These are phyloP conservation scores for Didymella lethalis DNA, from an alignment of 2,329 filamentous ascomycete genomes.

Conservation along the genomic window DNA sequence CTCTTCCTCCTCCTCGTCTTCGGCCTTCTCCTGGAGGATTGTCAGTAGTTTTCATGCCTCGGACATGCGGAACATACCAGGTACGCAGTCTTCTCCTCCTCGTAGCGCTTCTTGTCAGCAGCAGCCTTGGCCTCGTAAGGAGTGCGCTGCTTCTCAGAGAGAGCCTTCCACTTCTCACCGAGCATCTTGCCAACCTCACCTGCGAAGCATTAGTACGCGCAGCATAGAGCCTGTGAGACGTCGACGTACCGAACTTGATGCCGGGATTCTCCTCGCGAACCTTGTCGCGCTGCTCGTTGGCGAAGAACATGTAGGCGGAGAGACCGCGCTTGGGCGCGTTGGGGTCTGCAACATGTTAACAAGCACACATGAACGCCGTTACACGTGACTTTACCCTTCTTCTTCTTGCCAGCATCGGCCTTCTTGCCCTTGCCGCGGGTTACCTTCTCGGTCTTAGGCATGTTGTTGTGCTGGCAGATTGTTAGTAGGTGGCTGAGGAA, in stretches of 20 bases:
- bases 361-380: slow-evolving; percentile 1
- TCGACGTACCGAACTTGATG: slow-evolving; percentile 83
- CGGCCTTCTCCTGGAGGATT: not conserved
- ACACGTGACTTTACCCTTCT: slow-evolving; percentile 67
- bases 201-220: slow-evolving; percentile 50
- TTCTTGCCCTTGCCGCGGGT: slow-evolving; percentile 69
- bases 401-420: slow-evolving; percentile 68
- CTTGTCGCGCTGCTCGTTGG: slow-evolving; percentile 98
- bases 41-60: slow-evolving; percentile 23
- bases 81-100: slow-evolving; percentile 92
- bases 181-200: slow-evolving; percentile 98
- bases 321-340: slow-evolving; percentile 99
- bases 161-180: slow-evolving; percentile 97
- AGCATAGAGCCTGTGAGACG: not conserved
- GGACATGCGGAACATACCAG: slow-evolving; percentile 35
- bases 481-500: slow-evolving; percentile 23
- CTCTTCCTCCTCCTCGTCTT: slow-evolving; percentile 51
- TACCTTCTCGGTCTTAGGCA: slow-evolving; percentile 71
- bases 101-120: slow-evolving; percentile 98
- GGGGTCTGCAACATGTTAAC: slow-evolving; percentile 69
- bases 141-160: slow-evolving; percentile 88
- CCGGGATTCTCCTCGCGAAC: slow-evolving; percentile 98
- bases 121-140: slow-evolving; percentile 98
- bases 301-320: slow-evolving; percentile 99
- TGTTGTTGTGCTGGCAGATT: slow-evolving; percentile 52